A percentile compares a stretch with the other conserved stretches of the same genome.
These are phyloP conservation scores for Chaetomiaceae sp. DNA, from an alignment of 2,329 filamentous ascomycete species.

Conservation along the genomic window DNA sequence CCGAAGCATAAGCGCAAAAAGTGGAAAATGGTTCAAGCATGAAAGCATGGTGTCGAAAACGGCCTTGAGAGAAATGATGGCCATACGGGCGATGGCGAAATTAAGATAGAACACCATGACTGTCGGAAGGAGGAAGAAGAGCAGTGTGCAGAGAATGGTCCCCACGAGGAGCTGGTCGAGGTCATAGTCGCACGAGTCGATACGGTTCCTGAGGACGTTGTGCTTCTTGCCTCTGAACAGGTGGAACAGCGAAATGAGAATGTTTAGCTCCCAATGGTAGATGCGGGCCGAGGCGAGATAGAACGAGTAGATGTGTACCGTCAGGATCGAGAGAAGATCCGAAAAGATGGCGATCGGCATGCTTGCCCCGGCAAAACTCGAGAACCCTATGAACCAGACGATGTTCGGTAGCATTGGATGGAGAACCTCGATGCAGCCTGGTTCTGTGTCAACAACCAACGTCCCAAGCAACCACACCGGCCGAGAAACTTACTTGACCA, in stretches of 20 bases:
- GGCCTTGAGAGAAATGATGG: conserved; percentile 90
- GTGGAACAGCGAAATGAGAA: conserved; percentile 96
- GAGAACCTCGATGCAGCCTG: conserved; percentile 70
- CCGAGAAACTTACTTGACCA: conserved; percentile 69
- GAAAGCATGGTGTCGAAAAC: conserved; percentile 86
- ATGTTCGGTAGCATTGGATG: conserved; percentile 78
- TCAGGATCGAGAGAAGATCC: conserved; percentile 84
- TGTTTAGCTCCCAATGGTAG: conserved; percentile 97
- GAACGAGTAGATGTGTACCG: conserved; percentile 95
- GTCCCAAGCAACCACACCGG: neutral
- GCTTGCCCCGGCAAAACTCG: conserved; percentile 90
- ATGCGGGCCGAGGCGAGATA: conserved; percentile 96
- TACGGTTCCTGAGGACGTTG: conserved; percentile 93
- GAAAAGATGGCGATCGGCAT: conserved; percentile 97
- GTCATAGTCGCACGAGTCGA: conserved; percentile 98
- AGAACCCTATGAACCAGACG: conserved; percentile 90
- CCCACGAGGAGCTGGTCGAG: conserved; percentile 93
- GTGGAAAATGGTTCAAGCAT: conserved; percentile 92
- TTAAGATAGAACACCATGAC: conserved; percentile 96
- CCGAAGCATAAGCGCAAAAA: conserved; percentile 94
- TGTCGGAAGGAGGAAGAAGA: conserved; percentile 92
- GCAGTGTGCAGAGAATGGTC: conserved; percentile 90
- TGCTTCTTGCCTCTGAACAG: conserved; percentile 97
- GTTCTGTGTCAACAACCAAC: conserved; percentile 27
- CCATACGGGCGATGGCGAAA: conserved; percentile 90